Evolutionary conservation across 176 grass and related monocot species (phyloP), one percentile per base, ranked within the genome.

Genomic region (Panicum miliaceum): DNA sequence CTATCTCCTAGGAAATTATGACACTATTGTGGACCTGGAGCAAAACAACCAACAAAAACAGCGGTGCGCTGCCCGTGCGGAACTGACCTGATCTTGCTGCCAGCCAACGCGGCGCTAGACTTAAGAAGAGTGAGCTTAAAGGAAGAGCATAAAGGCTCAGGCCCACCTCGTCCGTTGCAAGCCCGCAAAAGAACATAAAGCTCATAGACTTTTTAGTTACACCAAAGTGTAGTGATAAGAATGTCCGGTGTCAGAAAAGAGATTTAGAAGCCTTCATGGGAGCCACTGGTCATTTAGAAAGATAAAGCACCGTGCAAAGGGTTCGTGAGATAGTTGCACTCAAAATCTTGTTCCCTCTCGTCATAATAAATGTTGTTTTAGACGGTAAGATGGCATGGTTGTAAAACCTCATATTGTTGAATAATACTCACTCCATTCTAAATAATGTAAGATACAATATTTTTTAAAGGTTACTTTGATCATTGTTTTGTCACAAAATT

Each of bases 121-220:
- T 45, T 73, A 11, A 68, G 63, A 88, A 75, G 54, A 88, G 86
- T 88, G 40, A 84, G 8, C 66, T 88, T 79, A 56, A 88, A 84
- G 81, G 65, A 78, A 84, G 20, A 52, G 18, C 27, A 50, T 76
- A 82, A 82, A 82, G 45, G 19, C 45, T 46, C 47, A 20, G 73
- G 57, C 59, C 86, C 86, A 84, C 66, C 45, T 65, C 81, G 72
- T 88, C 81, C 73, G 64, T 71, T 54, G 15, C 74, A 72, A 64
- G 6, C 18, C 26, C 37, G 73, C 48, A 25, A 26, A 77, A 45
- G 34, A 48, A 40, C 79, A 70, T 52, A 82, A 70, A 83, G 64
- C 22, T 77, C 16, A 2, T 18, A 29, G 38, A 7, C 79, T 77
- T 82, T 82, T 71, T 34, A 19, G 73, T 77, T 41, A n/a, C 64